Base-by-base conservation (phyloP, 1,139 yeast species). In the Suhomyces yuchorum region DNA sequence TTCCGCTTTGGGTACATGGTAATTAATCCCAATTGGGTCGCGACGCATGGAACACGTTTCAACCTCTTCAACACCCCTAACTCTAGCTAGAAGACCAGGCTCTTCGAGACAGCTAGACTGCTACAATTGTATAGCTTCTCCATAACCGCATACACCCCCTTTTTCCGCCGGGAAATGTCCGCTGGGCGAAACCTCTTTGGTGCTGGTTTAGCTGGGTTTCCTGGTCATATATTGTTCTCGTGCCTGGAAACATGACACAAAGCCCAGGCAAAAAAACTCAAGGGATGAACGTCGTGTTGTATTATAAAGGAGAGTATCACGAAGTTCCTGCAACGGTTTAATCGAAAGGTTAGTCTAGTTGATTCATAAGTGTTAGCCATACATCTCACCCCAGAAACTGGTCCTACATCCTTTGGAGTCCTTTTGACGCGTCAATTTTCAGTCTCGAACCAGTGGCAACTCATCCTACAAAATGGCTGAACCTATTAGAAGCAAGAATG, bases 401-500 rank as follows among this genome's bases (percentile, higher is more conserved):
- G 34, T 15, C 34, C 18, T 9, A 15, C 11, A n/a, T 30, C 17
- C 34, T 30, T 14, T 30, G 19, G 6, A 30, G 34, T 11, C 17
- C 34, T 17, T 26, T 22, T 12, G 44, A 42, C 44, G 44, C 44
- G 44, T 41, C 17, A 30, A 32, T 19, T 42, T 11, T 15, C 32
- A 20, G n/a, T 26, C 8, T 28, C 15, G 9, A 14, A 19, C 35
- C 42, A 38, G 43, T 38, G 44, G 52, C 45, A 42, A 32, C 19
- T 24, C 36, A 35, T 22, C 28, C 19, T 19, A n/a, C 20, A n/a
- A 32, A 49, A 84, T 84, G 89, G 75, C 85, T 51, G 89, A 81
- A 68, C 89, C 88, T 43, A 84, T 84, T 65, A 82, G 82, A 71
- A 78, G 72, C 68, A 80, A 84, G 63, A 71, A 82, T 57, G 85